These are phyloP conservation scores for Forsythia viridissima DNA, from an alignment of 257 asterid genomes.

Conservation along the genomic window DNA sequence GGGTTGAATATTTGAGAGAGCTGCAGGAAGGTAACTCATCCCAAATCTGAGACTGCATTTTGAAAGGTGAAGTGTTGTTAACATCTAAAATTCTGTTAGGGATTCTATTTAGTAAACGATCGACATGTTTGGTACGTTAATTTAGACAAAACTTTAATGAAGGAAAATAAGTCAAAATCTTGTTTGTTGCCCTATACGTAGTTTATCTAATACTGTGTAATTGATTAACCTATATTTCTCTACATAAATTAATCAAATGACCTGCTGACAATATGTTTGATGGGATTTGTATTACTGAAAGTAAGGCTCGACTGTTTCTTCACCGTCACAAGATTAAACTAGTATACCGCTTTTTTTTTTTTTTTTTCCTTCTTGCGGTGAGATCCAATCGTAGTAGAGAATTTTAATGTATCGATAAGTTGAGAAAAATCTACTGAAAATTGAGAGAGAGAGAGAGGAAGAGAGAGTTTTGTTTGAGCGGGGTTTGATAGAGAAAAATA, in stretches of 20 bases:
- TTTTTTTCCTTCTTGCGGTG: too few species aligned
- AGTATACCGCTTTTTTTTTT: too few species aligned
- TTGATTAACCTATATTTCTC: background rate
- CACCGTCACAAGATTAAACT: too few species aligned
- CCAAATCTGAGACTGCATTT: constrained; percentile 5
- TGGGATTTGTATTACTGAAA: background rate
- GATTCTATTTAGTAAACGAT: background rate
- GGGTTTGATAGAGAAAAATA: too few species aligned
- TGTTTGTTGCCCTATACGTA: background rate
- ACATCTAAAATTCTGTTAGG: background rate
- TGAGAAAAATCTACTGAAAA: too few species aligned
- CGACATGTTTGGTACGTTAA: background rate
- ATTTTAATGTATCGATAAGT: too few species aligned
- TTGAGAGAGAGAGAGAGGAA: too few species aligned
- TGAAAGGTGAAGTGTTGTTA: background rate
- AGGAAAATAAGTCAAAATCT: background rate
- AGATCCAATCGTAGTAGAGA: too few species aligned
- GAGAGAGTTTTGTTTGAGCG: too few species aligned
- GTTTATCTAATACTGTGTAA: too few species aligned
- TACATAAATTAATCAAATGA: background rate
- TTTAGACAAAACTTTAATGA: background rate
- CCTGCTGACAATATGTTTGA: background rate
- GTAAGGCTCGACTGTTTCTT: background rate
- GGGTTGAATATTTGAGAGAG: constrained; percentile 14
- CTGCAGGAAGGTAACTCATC: constrained; percentile 15